Evolutionary conservation across 192 early-diverging fungal genomes (phyloP).

Genomic region (Gryganskiella cystojenkinii): DNA sequence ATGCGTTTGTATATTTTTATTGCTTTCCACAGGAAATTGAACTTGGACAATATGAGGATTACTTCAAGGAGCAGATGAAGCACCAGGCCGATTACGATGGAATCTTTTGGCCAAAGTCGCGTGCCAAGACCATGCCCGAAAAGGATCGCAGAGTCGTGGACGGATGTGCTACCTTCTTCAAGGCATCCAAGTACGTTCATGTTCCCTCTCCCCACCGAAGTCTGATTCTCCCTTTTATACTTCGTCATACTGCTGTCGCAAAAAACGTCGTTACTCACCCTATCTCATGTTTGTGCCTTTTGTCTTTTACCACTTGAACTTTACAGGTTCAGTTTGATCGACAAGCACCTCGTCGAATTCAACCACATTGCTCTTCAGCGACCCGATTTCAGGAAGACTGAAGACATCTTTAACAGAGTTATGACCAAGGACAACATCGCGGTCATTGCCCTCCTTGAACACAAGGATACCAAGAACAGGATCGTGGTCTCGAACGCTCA

Average conservation of each 20-base stretch:
- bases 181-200: constrained; percentile 78
- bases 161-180: constrained; percentile 94
- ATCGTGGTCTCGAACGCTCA: constrained; percentile 90
- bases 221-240: too few species aligned
- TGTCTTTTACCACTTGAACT: neutral
- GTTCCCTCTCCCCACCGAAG: too few species aligned
- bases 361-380: constrained; percentile 88
- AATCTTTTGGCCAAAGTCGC: constrained; percentile 91
- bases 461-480: constrained; percentile 73
- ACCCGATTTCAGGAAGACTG: constrained; percentile 86
- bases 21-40: constrained; percentile 78
- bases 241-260: too few species aligned
- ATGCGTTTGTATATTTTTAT: neutral
- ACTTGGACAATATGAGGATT: constrained; percentile 85
- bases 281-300: neutral
- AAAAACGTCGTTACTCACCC: too few species aligned
- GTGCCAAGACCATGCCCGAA: constrained; percentile 91
- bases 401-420: constrained; percentile 94
- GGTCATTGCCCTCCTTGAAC: constrained; percentile 80
- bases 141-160: constrained; percentile 86
- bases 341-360: constrained; percentile 91
- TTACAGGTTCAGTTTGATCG: constrained; percentile 77
- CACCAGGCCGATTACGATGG: constrained; percentile 83
- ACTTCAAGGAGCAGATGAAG: constrained; percentile 74
- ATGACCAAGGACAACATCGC: constrained; percentile 97